Evolutionary conservation across 139 green algal genomes (phyloP).

Genomic region (Edaphochlamys debaryana): DNA sequence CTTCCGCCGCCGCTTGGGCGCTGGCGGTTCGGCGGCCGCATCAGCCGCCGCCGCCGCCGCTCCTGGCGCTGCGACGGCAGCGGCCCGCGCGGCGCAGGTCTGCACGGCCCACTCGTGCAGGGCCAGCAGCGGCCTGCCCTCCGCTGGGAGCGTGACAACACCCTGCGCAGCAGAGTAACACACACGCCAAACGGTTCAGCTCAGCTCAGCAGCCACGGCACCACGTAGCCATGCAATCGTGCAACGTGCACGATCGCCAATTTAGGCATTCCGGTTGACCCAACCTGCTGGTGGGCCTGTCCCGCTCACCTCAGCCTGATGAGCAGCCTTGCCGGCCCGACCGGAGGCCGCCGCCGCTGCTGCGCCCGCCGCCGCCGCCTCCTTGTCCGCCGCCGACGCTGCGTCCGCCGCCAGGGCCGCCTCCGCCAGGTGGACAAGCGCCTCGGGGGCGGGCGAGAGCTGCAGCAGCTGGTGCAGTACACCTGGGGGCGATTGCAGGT

Average conservation of each 20-base stretch:
- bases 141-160: not conserved
- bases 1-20: not conserved
- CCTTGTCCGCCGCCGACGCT: not conserved
- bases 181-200: too few relatives aligned
- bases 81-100: not conserved
- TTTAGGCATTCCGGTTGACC: too few relatives aligned
- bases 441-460: not conserved
- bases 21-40: not conserved
- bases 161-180: too few relatives aligned
- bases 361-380: too few relatives aligned
- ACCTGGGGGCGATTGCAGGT: conserved; percentile 23
- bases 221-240: too few relatives aligned
- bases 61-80: not conserved
- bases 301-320: too few relatives aligned
- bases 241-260: too few relatives aligned
- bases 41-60: not conserved
- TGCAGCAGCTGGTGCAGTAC: conserved; percentile 12
- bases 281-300: too few relatives aligned
- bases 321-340: too few relatives aligned
- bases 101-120: conserved; percentile 9
- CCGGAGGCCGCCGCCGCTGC: too few relatives aligned
- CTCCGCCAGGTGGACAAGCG: conserved; percentile 15
- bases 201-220: too few relatives aligned
- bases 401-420: not conserved
- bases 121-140: not conserved